Evolutionary conservation across 352 stramenopile genomes (phyloP), one percentile per base, ranked within the genome.

Genomic region (Globisporangium camurandrum): DNA sequence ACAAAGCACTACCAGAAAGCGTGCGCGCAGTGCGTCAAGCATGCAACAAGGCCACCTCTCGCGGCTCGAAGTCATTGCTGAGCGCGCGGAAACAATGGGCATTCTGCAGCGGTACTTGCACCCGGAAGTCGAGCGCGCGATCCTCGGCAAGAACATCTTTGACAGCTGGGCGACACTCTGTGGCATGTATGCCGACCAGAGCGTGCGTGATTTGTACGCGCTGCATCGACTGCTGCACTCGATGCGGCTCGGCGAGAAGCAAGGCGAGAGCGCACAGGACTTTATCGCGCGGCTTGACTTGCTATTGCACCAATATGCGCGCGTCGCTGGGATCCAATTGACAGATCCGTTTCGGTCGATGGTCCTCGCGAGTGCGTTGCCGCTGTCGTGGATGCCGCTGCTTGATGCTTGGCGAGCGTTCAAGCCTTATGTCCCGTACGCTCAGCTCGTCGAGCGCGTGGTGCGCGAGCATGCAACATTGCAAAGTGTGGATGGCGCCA

Each of bases 131-230:
- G 67, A 77, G 56, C 54, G 62, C 12, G 58, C 64, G 1, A 77
- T 77, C 49, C 23, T 77, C 28, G 64, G 69, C 38, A 77, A 77
- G 38, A 77, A 77, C 31, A 68, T 77, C 27, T 74, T 67, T 41
- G 67, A 77, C 51, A 77, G 67, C 42, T 77, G 67, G 67, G 51
- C 42, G 22, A 74, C 69, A 49, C 56, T 77, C 17, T 77, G 64
- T 44, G 54, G 62, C 12, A 57, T 77, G 41, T 77, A 77, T 46
- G 67, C 51, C 46, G 69, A 71, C 22, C 54, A 55, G 22, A 67
- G 47, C 20, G 63, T 22, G 27, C 55, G 66, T 8, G 59, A 77
- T 26, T 50, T 74, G 37, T 67, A 69, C 50, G 62, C 60, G 38
- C 69, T 71, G 67, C 67, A 77, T 31, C 67, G 67, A 2, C 61